phyloP scores from a whole-genome alignment of 768 basidiomycete genomes.

The Boletus tylopilopsis region DNA sequence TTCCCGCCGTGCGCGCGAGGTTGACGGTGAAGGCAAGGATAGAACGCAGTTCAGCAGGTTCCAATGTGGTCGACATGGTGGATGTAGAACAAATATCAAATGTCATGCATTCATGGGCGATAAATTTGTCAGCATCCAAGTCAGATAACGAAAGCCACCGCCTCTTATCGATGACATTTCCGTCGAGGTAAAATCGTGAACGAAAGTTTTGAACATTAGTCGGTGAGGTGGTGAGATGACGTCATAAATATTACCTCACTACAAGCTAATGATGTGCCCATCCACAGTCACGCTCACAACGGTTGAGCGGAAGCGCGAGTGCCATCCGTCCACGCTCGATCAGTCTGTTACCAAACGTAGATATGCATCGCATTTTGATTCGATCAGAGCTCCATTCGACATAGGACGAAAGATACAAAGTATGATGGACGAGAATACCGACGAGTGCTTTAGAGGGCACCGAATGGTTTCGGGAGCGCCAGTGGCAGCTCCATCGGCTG shows the following conservation, averaged over 20 bases:
- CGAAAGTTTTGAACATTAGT: too few species aligned
- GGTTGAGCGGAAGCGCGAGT: slow-evolving; percentile 77
- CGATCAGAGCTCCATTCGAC: slow-evolving; percentile 86
- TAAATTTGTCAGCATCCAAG: not conserved
- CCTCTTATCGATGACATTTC: too few species aligned
- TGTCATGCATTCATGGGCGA: not conserved
- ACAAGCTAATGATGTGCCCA: slow-evolving; percentile 83
- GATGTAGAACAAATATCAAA: not conserved
- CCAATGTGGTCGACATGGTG: slow-evolving; percentile 33
- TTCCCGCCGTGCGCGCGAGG: slow-evolving; percentile 75
- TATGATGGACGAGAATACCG: slow-evolving; percentile 33
- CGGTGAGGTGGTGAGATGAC: too few species aligned
- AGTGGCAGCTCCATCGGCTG: slow-evolving; percentile 61
- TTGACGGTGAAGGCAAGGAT: slow-evolving; percentile 65
- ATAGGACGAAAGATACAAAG: slow-evolving; percentile 15
- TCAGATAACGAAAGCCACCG: too few species aligned
- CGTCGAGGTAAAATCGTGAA: not conserved
- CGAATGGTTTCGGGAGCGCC: slow-evolving; percentile 54
- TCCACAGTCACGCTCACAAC: slow-evolving; percentile 88
- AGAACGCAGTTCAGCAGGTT: slow-evolving; percentile 45
- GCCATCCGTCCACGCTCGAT: slow-evolving; percentile 73
- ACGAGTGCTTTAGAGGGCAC: slow-evolving; percentile 72
- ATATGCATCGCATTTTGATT: slow-evolving; percentile 64
- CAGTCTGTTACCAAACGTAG: slow-evolving; percentile 65
- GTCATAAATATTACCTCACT: too few species aligned